Evolutionary conservation across 1,139 yeast species (phyloP).

Genomic region (Nadsonia starkeyi-henricii): DNA sequence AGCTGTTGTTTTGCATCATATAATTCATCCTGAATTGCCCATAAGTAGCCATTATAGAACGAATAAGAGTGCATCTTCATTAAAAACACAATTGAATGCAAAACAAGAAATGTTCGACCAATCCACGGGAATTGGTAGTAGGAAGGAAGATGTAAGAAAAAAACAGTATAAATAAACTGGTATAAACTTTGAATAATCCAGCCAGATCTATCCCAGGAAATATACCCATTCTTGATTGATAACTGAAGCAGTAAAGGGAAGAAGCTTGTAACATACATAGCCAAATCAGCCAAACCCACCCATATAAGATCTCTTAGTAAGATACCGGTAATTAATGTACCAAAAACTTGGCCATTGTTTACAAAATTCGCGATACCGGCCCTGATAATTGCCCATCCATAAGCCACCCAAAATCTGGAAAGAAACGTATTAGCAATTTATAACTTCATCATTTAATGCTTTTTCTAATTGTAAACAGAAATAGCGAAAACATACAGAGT

Average conservation of each 20-base stretch:
- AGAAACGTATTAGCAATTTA: neutral
- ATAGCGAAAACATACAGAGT: constrained; percentile 13
- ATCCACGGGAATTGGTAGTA: constrained; percentile 61
- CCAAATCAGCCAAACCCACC: constrained; percentile 54
- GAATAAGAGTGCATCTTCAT: constrained; percentile 93
- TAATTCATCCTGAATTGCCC: constrained; percentile 51
- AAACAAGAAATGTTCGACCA: constrained; percentile 63
- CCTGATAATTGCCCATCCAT: constrained; percentile 18
- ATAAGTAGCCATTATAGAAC: constrained; percentile 76
- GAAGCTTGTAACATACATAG: constrained; percentile 54
- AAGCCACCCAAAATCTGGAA: constrained; percentile 21
- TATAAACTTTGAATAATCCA: constrained; percentile 44
- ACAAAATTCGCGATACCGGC: constrained; percentile 20
- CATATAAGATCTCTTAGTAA: constrained; percentile 42
- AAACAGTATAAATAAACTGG: constrained; percentile 36
- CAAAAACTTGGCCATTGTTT: constrained; percentile 21
- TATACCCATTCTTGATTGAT: constrained; percentile 28
- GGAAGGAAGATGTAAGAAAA: constrained; percentile 40
- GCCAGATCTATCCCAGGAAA: constrained; percentile 50
- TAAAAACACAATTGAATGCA: constrained; percentile 72
- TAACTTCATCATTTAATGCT: constrained; percentile 15
- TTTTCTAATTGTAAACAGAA: constrained; percentile 10
- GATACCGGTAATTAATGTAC: constrained; percentile 37
- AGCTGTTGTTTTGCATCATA: constrained; percentile 28
- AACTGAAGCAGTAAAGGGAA: constrained; percentile 42